phyloP scores from a whole-genome alignment of 2,329 filamentous ascomycete species.

The Hypoxylon sp. region DNA sequence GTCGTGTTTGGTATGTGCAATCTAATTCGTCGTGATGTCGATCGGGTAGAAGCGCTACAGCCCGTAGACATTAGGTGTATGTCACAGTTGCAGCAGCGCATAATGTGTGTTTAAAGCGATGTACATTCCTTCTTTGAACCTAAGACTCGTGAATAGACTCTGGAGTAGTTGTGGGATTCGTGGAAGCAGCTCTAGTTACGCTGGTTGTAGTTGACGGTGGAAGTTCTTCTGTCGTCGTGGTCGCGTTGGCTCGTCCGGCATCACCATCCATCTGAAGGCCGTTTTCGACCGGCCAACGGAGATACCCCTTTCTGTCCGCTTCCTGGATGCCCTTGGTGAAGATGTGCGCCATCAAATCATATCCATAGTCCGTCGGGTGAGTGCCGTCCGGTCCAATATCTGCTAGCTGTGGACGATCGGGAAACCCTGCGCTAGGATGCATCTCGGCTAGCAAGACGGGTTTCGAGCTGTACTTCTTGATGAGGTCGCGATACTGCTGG shows the following conservation, averaged over 20 bases:
- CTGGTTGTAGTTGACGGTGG: constrained; percentile 29
- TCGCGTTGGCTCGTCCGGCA: constrained; percentile 35
- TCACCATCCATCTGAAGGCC: constrained; percentile 50
- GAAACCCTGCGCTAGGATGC: constrained; percentile 49
- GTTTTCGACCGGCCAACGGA: constrained; percentile 50
- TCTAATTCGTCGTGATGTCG: not conserved
- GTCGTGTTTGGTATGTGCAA: not conserved
- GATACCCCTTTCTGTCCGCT: constrained; percentile 48
- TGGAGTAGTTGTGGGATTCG: not conserved
- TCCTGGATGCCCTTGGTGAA: constrained; percentile 47
- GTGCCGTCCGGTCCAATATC: constrained; percentile 52
- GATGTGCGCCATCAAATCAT: constrained; percentile 52
- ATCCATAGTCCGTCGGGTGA: constrained; percentile 51
- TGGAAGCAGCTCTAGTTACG: not conserved
- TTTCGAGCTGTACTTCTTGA: constrained; percentile 46
- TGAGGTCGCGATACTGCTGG: constrained; percentile 51
- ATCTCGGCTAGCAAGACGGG: constrained; percentile 54
- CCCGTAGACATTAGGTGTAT: not conserved
- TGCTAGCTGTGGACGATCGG: constrained; percentile 41
- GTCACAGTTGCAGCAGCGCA: not conserved
- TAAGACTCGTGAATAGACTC: not conserved
- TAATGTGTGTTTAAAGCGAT: not conserved
- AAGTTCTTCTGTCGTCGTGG: constrained; percentile 30
- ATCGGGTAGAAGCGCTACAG: not conserved
- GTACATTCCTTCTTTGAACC: not conserved